Base-by-base conservation (phyloP, 768 basidiomycete species). In the Leccinum imitatum region DNA sequence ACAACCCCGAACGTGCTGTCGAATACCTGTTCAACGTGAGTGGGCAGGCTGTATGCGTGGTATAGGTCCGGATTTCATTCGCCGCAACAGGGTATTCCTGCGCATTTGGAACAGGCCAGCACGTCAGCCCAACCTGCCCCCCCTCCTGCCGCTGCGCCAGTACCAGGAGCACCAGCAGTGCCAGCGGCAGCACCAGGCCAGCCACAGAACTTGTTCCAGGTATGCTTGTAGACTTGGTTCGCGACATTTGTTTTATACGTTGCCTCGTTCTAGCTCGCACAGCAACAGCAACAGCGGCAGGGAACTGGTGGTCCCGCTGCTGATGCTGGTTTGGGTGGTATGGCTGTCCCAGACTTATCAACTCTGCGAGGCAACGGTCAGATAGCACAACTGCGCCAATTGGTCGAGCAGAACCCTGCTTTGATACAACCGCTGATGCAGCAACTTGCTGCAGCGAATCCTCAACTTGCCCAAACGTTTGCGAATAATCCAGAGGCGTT, bases 1-100 rank as follows among this genome's bases (percentile, higher is more conserved):
- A 99, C 76, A 98, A 99, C 76, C 91, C 97, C 8, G 95, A 98
- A 67, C 84, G 97, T 31, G 97, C 97, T 7, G 96, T 94, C n/a
- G 97, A 99, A 73, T 99, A 99, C 75, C 78, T 99, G 57, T 89
- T 98, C 85, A 96, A 71, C 61, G 96, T 95, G 66, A 65, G 89
- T 77, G 2, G 19, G 19, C 33, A 21, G 51, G 44, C 50, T 21
- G 50, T 37, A 53, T 57, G 57, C 54, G 37, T n/a, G 41, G 19
- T 39, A 53, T 23, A 41, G n/a, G 35, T 41, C 53, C 58, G 41
- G 52, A 31, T 37, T n/a, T 66, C 55, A 64, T 62, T 59, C 58
- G 57, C 27, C 31, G 57, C 58, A 21, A 58, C 58, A 95, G 93
- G 94, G 92, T 46, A 93, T 95, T 63, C 91, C 94, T 4, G 78